Conservation (phyloP, 371 early-diverging fungal genomes). For the Mucor circinelloides region DNA sequence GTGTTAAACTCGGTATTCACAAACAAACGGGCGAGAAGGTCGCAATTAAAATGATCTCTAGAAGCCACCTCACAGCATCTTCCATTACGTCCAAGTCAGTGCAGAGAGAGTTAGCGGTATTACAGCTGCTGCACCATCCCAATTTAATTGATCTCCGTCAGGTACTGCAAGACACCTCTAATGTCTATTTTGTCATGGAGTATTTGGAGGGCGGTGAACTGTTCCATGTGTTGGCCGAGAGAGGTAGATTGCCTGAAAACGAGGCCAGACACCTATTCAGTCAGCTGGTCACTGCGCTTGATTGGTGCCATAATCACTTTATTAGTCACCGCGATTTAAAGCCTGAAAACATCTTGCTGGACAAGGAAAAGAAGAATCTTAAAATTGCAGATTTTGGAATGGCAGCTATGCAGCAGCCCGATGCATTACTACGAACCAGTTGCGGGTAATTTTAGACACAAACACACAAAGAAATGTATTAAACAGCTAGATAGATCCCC, state of each 20-base stretch:
- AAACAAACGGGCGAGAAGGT: constrained; percentile 74
- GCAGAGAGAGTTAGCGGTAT: constrained; percentile 88
- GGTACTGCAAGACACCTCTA: constrained; percentile 69
- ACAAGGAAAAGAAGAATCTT: constrained; percentile 65
- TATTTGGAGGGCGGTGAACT: constrained; percentile 95
- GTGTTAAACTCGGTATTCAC: constrained; percentile 79
- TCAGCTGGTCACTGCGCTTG: constrained; percentile 90
- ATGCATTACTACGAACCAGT: constrained; percentile 70
- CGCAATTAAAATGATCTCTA: constrained; percentile 87
- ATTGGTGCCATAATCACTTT: constrained; percentile 90
- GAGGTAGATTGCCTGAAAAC: constrained; percentile 79
- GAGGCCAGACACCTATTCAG: constrained; percentile 89
- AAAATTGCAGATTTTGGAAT: constrained; percentile 88
- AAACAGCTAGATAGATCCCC: constrained; percentile 22
- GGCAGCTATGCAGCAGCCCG: constrained; percentile 71
- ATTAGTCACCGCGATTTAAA: constrained; percentile 74
- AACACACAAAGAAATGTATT: neutral
- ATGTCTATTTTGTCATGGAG: constrained; percentile 92
- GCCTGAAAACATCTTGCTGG: constrained; percentile 75
- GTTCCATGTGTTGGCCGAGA: constrained; percentile 87
- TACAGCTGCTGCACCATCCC: constrained; percentile 90
- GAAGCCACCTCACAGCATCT: constrained; percentile 56
- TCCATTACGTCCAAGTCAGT: constrained; percentile 70
- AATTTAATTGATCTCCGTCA: constrained; percentile 86
- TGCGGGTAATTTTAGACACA: constrained; percentile 60